Evolutionary conservation across 2,329 filamentous ascomycete genomes (phyloP).

Genomic region (Proliferodiscus dingleyae): DNA sequence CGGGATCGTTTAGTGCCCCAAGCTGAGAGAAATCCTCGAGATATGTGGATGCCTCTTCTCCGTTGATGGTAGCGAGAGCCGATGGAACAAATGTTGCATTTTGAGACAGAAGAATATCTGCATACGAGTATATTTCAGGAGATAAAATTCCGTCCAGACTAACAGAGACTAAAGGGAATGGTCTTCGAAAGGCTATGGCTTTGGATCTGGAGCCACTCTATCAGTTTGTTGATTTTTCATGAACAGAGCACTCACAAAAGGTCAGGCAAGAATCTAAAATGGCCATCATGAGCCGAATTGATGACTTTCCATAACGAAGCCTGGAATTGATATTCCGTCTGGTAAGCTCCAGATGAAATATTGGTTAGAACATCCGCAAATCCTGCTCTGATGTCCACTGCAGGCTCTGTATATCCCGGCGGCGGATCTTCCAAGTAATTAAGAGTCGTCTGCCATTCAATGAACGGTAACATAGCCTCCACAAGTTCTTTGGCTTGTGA

Average conservation of each 20-base stretch:
- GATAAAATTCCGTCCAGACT: constrained; percentile 52
- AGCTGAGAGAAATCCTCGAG: constrained; percentile 39
- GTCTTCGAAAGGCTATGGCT: constrained; percentile 45
- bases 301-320: constrained; percentile 47
- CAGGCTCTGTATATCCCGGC: constrained; percentile 40
- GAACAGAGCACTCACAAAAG: constrained; percentile 38
- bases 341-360: constrained; percentile 36
- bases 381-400: constrained; percentile 40
- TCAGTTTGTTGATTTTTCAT: too few species aligned
- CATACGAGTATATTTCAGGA: constrained; percentile 41
- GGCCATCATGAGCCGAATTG: constrained; percentile 55
- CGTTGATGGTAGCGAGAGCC: constrained; percentile 49
- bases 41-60: constrained; percentile 42
- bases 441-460: constrained; percentile 16
- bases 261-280: constrained; percentile 51
- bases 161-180: constrained; percentile 50
- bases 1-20: constrained; percentile 31
- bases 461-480: constrained; percentile 10
- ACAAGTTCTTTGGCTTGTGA: constrained; percentile 11
- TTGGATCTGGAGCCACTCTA: constrained; percentile 22
- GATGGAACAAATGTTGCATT: constrained; percentile 39
- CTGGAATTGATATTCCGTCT: constrained; percentile 50
- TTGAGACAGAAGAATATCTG: constrained; percentile 1
- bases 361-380: constrained; percentile 40
- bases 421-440: constrained; percentile 43